Conservation (phyloP, 805 yeast species). For the Yarrowia phangngaensis region DNA sequence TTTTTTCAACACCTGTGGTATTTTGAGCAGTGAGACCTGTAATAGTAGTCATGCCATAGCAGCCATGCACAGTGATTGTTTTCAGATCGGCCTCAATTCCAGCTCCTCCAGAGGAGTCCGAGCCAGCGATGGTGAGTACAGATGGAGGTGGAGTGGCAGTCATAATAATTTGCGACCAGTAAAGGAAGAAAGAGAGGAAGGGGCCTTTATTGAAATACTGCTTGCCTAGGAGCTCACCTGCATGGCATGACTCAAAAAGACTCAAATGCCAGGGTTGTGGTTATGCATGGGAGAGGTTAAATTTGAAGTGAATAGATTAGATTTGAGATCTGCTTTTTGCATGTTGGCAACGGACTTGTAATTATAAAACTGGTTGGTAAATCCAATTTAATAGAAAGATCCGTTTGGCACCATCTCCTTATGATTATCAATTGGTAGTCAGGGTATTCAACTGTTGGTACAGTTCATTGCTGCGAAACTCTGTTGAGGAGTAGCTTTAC, state of each 20-base stretch:
- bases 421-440: too few relatives aligned
- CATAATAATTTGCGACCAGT: conserved; percentile 4
- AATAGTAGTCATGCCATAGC: conserved; percentile 72
- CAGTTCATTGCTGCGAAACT: conserved; percentile 7
- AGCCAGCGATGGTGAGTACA: conserved; percentile 45
- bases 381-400: conserved; percentile 1
- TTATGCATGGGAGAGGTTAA: too few relatives aligned
- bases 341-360: too few relatives aligned
- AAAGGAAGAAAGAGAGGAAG: background rate
- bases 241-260: conserved; percentile 27
- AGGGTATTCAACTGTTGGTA: too few relatives aligned
- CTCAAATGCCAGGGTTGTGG: conserved; percentile 23
- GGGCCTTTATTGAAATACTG: background rate
- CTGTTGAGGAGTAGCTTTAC: conserved; percentile 1
- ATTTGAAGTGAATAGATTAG: too few relatives aligned
- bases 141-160: conserved; percentile 12
- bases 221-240: too few relatives aligned
- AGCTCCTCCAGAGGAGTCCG: conserved; percentile 87
- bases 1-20: conserved; percentile 44
- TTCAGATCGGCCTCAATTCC: conserved; percentile 88
- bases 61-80: conserved; percentile 68
- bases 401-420: too few relatives aligned
- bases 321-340: too few relatives aligned
- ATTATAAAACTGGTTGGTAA: too few relatives aligned
- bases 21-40: conserved; percentile 81